Conservation (phyloP, 169 alveolate species). For the Amoebophrya sp. region DNA sequence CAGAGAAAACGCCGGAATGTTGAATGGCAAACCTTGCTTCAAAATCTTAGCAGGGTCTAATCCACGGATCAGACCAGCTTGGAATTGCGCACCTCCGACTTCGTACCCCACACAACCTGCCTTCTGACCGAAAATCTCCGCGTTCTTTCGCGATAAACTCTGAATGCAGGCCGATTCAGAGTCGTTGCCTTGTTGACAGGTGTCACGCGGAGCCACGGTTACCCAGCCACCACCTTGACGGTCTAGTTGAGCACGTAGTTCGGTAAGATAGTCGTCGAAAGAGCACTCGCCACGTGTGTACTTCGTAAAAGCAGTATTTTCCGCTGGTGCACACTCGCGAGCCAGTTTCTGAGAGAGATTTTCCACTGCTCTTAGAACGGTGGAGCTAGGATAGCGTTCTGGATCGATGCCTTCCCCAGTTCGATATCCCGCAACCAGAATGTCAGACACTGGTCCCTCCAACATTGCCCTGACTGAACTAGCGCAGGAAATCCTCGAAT, state of each 20-base stretch:
- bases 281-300: background rate
- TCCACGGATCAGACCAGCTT: background rate
- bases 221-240: background rate
- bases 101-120: conserved; percentile 5
- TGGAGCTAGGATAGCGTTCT: background rate
- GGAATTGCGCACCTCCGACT: conserved; percentile 1
- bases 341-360: too few species aligned
- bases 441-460: background rate
- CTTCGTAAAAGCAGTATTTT: background rate
- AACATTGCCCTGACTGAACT: background rate
- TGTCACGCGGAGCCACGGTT: background rate
- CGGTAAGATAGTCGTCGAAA: background rate
- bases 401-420: background rate
- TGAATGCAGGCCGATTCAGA: background rate
- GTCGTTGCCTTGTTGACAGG: background rate
- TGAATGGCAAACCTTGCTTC: background rate
- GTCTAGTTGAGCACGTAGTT: background rate
- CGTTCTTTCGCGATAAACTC: background rate
- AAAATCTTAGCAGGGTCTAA: background rate
- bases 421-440: background rate
- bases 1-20: background rate
- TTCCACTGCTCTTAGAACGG: background rate
- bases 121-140: background rate
- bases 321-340: background rate
- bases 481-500: background rate